Evolutionary conservation across 176 grass and related monocot genomes (phyloP), one percentile per base, ranked within the genome.

Genomic region (Eremochloa ophiuroides): DNA sequence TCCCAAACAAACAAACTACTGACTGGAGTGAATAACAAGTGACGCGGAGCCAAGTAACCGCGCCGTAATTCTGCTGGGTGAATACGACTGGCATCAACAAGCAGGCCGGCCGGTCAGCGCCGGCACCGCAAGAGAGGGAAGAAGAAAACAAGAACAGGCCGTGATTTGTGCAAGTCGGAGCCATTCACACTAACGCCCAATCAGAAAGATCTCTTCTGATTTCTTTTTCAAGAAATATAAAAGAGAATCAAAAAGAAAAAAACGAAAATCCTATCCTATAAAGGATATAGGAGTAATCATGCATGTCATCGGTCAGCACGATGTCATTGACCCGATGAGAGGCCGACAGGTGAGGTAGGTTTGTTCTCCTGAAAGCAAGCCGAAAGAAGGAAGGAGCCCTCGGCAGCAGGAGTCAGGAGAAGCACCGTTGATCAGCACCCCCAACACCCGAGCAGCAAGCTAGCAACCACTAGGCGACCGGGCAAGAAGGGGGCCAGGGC

Each of bases 301-400:
- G 33, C 11, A 28, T 60, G 31, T 62, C 40, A 10, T 18, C 0
- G 46, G 55, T 85, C 76, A 80, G 41, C 87, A 63, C 12, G 35
- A 81, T 71, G 77, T 55, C 77, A 77, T 81, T 85, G 87, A 89
- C 65, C 34, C 22, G 26, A 43, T 17, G 55, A 85, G 23, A 26
- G 26, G 48, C 2, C 18, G 48, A 48, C n/a, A 35, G 62, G 42
- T 38, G 51, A 38, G 50, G 22, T n/a, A n/a, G n/a, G n/a, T n/a
- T n/a, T n/a, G n/a, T n/a, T n/a, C n/a, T n/a, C n/a, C n/a, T n/a
- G n/a, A n/a, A n/a, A n/a, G n/a, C n/a, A n/a, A n/a, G 1, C 29
- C 25, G 58, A 0, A 28, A 2, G 33, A 64, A 56, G 38, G 6
- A 81, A 71, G 38, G 6, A 81, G 65, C 70, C 56, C 71, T 28